Percentiles rank a stretch among this genome's conserved stretches.
These are phyloP conservation scores for Fomitopsis schrenkii DNA, from an alignment of 1,284 basidiomycete genomes.

Conservation along the genomic window DNA sequence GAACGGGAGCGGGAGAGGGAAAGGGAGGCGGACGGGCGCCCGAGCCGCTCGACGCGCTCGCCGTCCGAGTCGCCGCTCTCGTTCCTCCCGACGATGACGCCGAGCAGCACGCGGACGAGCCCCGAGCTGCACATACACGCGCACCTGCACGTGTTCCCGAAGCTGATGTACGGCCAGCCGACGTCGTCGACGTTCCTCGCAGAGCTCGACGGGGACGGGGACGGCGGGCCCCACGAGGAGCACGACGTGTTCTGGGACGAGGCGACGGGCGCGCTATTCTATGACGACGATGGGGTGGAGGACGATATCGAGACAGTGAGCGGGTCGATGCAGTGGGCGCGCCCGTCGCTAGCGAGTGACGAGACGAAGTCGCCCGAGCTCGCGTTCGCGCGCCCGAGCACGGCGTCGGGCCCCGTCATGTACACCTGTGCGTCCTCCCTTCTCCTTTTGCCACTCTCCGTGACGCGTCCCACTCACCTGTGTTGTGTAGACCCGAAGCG, in stretches of 20 bases:
- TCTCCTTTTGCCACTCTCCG: background rate
- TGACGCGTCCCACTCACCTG: background rate
- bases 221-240: background rate
- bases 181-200: background rate
- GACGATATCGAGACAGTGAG: conserved; percentile 19
- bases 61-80: conserved; percentile 20
- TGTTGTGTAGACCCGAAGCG: background rate
- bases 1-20: conserved; percentile 4
- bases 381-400: conserved; percentile 18
- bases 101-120: conserved; percentile 10
- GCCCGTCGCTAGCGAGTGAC: conserved; percentile 15
- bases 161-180: background rate
- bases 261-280: background rate
- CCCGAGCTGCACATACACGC: conserved; percentile 3
- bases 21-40: background rate
- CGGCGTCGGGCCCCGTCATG: conserved; percentile 10
- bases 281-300: background rate
- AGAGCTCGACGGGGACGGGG: conserved; percentile 4
- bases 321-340: conserved; percentile 21
- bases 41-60: conserved; percentile 10
- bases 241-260: background rate
- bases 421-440: conserved; percentile 11
- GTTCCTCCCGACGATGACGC: conserved; percentile 19
- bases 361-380: conserved; percentile 21
- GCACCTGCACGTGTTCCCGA: conserved; percentile 8